These are phyloP conservation scores for Potentilla sterilis DNA, from an alignment of 306 rosid species.

Conservation along the genomic window DNA sequence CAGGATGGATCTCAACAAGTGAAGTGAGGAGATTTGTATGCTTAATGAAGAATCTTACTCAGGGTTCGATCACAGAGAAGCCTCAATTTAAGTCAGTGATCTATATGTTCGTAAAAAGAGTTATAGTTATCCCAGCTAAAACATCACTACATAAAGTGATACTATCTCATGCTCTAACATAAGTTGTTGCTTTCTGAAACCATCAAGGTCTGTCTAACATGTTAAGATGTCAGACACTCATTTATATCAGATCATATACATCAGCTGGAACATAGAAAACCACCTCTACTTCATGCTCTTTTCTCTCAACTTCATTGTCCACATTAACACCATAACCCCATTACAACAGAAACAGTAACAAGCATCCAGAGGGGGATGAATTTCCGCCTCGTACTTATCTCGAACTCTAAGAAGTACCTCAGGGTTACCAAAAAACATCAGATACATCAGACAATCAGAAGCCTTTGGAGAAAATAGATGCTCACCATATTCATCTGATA, in stretches of 20 bases:
- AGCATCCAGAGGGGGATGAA: slow-evolving; percentile 40
- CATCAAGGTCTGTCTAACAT: background rate
- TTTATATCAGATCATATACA: slow-evolving; percentile 26
- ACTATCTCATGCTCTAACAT: background rate
- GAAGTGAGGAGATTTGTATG: background rate
- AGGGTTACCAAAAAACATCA: slow-evolving; percentile 52
- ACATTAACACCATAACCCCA: slow-evolving; percentile 25
- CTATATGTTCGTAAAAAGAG: background rate
- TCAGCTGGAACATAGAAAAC: background rate
- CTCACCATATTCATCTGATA: slow-evolving; percentile 42
- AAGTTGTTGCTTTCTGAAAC: background rate
- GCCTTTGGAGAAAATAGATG: slow-evolving; percentile 39
- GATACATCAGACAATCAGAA: slow-evolving; percentile 29
- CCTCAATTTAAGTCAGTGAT: background rate
- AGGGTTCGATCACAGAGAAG: background rate
- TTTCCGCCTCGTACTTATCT: slow-evolving; percentile 53
- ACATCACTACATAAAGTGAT: background rate
- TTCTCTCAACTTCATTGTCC: slow-evolving; percentile 37
- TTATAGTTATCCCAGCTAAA: background rate
- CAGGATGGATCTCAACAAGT: background rate
- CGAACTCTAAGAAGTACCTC: slow-evolving; percentile 68
- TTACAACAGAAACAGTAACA: slow-evolving; percentile 37
- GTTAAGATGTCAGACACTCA: slow-evolving; percentile 21
- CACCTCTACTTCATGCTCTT: background rate
- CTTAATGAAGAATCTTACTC: background rate